A percentile compares a stretch with the other conserved stretches of the same genome.
These are phyloP conservation scores for Theobroma cacao DNA, from an alignment of 345 rosid species.

Conservation along the genomic window DNA sequence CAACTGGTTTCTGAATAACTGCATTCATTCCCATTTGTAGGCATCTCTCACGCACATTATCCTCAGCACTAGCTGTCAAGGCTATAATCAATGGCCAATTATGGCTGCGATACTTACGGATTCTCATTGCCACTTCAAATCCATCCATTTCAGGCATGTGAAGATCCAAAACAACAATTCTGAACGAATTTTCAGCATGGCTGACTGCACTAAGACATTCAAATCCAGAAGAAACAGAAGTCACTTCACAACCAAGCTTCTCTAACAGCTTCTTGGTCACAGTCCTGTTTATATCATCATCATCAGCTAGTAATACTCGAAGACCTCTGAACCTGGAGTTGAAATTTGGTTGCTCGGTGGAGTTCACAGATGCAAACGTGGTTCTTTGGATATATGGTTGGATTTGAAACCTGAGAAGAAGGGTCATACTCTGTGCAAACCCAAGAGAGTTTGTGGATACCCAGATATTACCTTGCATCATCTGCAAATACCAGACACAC, in stretches of 20 bases:
- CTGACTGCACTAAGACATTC: slow-evolving; percentile 75
- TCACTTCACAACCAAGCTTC: slow-evolving; percentile 84
- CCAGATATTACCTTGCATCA: slow-evolving; percentile 98
- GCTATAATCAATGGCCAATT: slow-evolving; percentile 87
- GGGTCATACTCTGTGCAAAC: slow-evolving; percentile 65
- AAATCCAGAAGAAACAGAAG: slow-evolving; percentile 81
- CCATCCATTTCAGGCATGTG: slow-evolving; percentile 96
- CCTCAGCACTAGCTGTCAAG: slow-evolving; percentile 85
- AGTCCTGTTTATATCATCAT: slow-evolving; percentile 64
- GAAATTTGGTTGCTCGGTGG: slow-evolving; percentile 51
- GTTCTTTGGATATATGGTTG: slow-evolving; percentile 47
- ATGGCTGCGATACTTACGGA: slow-evolving; percentile 72
- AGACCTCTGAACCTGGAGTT: slow-evolving; percentile 65
- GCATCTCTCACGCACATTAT: slow-evolving; percentile 69
- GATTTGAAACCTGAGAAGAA: slow-evolving; percentile 64
- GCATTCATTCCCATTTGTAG: slow-evolving; percentile 85
- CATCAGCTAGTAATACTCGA: slow-evolving; percentile 64
- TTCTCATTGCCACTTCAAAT: slow-evolving; percentile 80
- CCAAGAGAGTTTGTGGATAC: slow-evolving; percentile 61
- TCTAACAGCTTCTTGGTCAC: slow-evolving; percentile 80
- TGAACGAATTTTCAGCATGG: slow-evolving; percentile 52
- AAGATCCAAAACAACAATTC: slow-evolving; percentile 73
- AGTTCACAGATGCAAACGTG: slow-evolving; percentile 25
- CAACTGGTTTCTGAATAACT: slow-evolving; percentile 81
- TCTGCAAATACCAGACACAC: slow-evolving; percentile 36